A percentile compares a stretch with the other conserved stretches of the same genome.
phyloP scores from a whole-genome alignment of 345 rosid species.

The Leavenworthia alabamica region DNA sequence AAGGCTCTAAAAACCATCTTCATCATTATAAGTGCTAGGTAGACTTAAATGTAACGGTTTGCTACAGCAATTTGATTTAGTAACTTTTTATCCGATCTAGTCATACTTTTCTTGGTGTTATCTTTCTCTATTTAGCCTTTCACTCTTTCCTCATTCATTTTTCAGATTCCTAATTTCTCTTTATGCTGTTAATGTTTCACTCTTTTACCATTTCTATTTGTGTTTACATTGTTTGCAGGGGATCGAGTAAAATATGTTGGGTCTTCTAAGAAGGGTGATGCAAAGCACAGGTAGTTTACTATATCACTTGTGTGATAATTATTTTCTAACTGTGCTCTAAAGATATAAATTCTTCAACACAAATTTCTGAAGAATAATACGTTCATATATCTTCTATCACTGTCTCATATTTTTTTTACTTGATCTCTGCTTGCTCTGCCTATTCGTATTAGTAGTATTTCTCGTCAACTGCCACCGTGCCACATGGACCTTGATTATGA shows the following conservation, averaged over 20 bases:
- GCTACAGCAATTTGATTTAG: not conserved
- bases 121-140: constrained; percentile 8
- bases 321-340: not conserved
- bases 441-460: not conserved
- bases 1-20: constrained; percentile 6
- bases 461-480: not conserved
- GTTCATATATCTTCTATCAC: not conserved
- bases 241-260: constrained; percentile 90
- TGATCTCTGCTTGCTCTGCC: not conserved
- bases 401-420: not conserved
- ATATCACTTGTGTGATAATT: not conserved
- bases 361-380: not conserved
- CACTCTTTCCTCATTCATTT: constrained; percentile 2
- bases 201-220: not conserved
- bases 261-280: constrained; percentile 41
- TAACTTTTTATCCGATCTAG: not conserved
- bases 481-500: not conserved
- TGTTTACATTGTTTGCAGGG: constrained; percentile 39
- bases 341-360: not conserved
- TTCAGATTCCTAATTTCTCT: not conserved
- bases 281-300: constrained; percentile 58
- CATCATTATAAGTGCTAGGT: constrained; percentile 2
- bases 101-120: constrained; percentile 1
- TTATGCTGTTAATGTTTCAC: not conserved
- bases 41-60: constrained; percentile 5